Base-by-base conservation (phyloP, 2,329 filamentous ascomycete species). In the Macroventuria anomochaeta region DNA sequence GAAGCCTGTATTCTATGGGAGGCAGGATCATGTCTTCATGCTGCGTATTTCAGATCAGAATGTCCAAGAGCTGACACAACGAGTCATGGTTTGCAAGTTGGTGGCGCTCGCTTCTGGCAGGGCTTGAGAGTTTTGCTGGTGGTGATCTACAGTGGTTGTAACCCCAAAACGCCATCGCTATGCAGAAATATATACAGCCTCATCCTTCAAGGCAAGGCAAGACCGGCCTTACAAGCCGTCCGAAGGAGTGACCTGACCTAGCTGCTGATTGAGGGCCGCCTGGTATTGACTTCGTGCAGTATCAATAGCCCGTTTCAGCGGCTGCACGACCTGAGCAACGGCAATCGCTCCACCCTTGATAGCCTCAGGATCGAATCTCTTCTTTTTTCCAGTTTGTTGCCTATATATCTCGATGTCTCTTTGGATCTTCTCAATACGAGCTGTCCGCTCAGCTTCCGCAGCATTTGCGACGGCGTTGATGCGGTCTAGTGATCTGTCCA, bases 401-500 rank as follows among this genome's bases (percentile, higher is more conserved):
- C 87, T 88, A 53, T 89, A 80, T 50, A 88, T 85, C 46, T 87
- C 82, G 13, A 91, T 88, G 64, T 92, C 86, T 59, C 84, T 82
- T 75, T 88, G 91, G 55, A 86, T 79, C 44, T 80, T 81, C 34
- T 85, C 83, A 13, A 96, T 84, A 46, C 85, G 80, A n/a, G 82
- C 80, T 44, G 87, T 80, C 25, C 90, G 83, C 57, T 90, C 89
- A 48, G 79, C 80, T 68, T 97, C 93, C 0, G 95, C 95, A 64
- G 91, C 88, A 12, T 85, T 83, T 0, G 89, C 90, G 1, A 97
- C 90, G 13, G 88, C 87, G 52, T 89, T 84, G 72, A 97, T 93
- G 21, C 95, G 86, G 55, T 88, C 85, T 50, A 87, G 80, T 0
- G 91, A 93, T 54, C 88, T 85, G 55, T 85, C 84, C 12, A 99